These are phyloP conservation scores for Trypanosoma avium DNA, from an alignment of 208 protist genomes.

Conservation along the genomic window DNA sequence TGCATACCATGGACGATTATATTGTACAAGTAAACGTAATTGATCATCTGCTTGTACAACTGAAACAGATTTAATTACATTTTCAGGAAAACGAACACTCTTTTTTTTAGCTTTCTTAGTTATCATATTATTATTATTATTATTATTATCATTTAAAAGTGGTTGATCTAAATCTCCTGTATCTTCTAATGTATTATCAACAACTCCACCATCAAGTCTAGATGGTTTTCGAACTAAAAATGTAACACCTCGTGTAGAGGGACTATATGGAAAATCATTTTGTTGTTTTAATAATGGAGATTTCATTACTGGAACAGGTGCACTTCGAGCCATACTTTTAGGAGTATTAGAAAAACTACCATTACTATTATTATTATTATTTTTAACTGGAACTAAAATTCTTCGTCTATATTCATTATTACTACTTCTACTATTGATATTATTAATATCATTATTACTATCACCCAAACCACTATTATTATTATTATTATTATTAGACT, in stretches of 20 bases:
- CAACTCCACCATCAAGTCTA: background rate
- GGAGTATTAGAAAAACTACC: background rate
- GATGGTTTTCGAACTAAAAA: constrained; percentile 12
- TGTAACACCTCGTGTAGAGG: constrained; percentile 2
- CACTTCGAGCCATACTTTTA: background rate
- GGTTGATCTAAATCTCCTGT: background rate
- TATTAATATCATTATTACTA: background rate
- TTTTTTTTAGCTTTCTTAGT: no score
- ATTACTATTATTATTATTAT: background rate
- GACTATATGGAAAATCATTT: background rate
- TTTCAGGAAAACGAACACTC: constrained; percentile 31
- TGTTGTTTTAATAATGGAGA: background rate
- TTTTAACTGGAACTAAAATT: no score
- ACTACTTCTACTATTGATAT: no score
- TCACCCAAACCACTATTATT: background rate
- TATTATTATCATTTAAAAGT: background rate
- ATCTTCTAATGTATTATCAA: background rate
- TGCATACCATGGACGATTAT: constrained; percentile 30
- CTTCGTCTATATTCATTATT: no score
- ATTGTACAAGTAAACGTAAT: constrained; percentile 28
- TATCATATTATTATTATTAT: background rate
- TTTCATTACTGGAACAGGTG: background rate
- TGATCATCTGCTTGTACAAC: constrained; percentile 31
- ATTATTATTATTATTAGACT: background rate
- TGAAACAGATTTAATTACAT: constrained; percentile 34